These are phyloP conservation scores for Tulasnella sp. DNA, from an alignment of 768 basidiomycete species.

Conservation along the genomic window DNA sequence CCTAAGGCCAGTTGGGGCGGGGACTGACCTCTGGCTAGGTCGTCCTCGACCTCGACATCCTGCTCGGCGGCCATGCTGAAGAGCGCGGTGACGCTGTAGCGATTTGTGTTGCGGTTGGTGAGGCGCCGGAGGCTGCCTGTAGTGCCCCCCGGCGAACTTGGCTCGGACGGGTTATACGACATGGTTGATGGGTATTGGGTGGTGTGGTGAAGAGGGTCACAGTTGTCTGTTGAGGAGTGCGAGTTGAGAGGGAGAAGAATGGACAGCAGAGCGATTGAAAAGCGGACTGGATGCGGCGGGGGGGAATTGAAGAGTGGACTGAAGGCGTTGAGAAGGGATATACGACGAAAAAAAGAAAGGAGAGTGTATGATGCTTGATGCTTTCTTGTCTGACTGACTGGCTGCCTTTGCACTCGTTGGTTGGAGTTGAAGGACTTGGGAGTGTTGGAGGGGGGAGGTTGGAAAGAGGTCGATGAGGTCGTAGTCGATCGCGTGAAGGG, in stretches of 20 bases:
- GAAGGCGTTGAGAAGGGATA: background rate
- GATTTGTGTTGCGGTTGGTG: slow-evolving; percentile 91
- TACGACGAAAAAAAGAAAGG: background rate
- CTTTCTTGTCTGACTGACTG: background rate
- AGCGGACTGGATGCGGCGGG: background rate
- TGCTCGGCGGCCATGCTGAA: slow-evolving; percentile 99
- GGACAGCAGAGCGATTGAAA: slow-evolving; percentile 10
- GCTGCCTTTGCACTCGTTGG: background rate
- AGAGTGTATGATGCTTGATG: background rate
- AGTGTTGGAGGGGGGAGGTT: background rate
- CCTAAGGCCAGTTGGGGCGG: slow-evolving; percentile 2
- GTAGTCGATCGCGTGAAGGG: slow-evolving; percentile 7
- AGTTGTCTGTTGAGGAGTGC: background rate
- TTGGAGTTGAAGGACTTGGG: background rate
- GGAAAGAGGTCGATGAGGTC: background rate
- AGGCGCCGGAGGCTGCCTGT: slow-evolving; percentile 41
- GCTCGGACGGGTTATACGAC: slow-evolving; percentile 26
- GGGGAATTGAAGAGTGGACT: slow-evolving; percentile 1
- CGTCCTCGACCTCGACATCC: slow-evolving; percentile 96
- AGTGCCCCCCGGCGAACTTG: slow-evolving; percentile 26
- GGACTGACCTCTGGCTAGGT: slow-evolving; percentile 80
- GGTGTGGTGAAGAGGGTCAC: background rate
- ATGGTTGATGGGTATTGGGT: slow-evolving; percentile 12
- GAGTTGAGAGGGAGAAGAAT: background rate
- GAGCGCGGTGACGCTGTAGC: slow-evolving; percentile 91